Evolutionary conservation across 768 basidiomycete species (phyloP), one percentile per base, ranked within the genome.

Genomic region (Glaciozyma martinii): DNA sequence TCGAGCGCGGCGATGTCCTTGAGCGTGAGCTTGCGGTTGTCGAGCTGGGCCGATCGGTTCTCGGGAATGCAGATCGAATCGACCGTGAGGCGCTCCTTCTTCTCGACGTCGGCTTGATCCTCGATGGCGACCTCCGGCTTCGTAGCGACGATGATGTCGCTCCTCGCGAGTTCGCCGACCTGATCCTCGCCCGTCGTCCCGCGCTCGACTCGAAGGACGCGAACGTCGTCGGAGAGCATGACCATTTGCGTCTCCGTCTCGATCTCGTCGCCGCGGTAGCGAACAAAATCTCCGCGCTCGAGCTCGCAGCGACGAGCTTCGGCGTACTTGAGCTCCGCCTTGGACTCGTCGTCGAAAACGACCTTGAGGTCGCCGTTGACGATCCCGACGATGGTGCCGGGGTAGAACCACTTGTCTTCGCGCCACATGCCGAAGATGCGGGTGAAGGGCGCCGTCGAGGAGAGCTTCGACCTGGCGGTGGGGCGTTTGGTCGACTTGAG

Each of bases 321-420:
- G 29, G 80, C 78, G 21, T 83, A 67, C 33, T 78, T 79, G 44
- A 88, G 78, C 3, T 73, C 73, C 25, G 77, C 81, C 25, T 80
- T 74, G 3, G 80, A 81, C 4, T 72, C 76, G 72, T 90, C 88
- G 71, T 89, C 88, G 72, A 89, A 90, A n/a, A 77, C 76, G 70
- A 90, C 74, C 32, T 71, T 58, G 74, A 83, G 86, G 47, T 67
- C 74, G 5, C 71, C 73, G 40, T 71, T 46, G 47, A 60, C n/a
- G 13, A 44, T 10, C 13, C 19, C 15, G 23, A n/a, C 9, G 60
- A 72, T 61, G 16, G 73, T 32, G 72, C 73, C 30, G 54, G 71
- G 29, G 68, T 62, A 58, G 74, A 67, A 56, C 66, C 64, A 23
- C 78, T 77, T 60, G 83, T 72, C 32, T 87, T 79, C 43, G 76